Conservation (phyloP, 352 stramenopile genomes). For the Phytophthora tubulina region DNA sequence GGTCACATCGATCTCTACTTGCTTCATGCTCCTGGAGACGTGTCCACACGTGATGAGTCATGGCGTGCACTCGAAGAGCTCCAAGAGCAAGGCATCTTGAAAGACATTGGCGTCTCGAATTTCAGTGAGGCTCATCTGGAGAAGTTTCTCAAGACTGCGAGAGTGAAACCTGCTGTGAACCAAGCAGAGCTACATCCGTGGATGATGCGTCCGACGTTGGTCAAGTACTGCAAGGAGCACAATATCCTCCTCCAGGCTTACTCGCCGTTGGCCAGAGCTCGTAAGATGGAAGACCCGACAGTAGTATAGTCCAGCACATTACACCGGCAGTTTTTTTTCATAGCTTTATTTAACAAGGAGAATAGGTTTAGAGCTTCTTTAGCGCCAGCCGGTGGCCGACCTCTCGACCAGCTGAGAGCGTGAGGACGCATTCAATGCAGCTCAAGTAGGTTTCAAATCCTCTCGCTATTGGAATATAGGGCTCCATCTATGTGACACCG, state of each 20-base stretch:
- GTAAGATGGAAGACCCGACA: too few species aligned
- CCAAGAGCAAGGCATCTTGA: constrained; percentile 61
- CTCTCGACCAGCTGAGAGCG: too few species aligned
- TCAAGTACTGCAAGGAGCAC: constrained; percentile 64
- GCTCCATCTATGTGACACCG: too few species aligned
- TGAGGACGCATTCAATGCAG: too few species aligned
- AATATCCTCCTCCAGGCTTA: constrained; percentile 72
- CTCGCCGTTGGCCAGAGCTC: constrained; percentile 54
- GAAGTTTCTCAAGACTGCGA: constrained; percentile 69
- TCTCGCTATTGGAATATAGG: too few species aligned
- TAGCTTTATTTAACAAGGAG: too few species aligned
- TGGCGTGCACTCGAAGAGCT: constrained; percentile 71
- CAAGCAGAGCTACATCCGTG: constrained; percentile 87
- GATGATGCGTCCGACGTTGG: constrained; percentile 59
- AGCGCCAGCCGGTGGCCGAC: too few species aligned
- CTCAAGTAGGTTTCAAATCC: too few species aligned
- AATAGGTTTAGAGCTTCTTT: too few species aligned
- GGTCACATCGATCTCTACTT: constrained; percentile 89
- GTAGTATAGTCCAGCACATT: too few species aligned
- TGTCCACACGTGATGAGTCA: constrained; percentile 46
- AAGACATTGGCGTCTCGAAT: constrained; percentile 92
- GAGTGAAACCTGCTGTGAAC: constrained; percentile 79
- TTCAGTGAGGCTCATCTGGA: constrained; percentile 86
- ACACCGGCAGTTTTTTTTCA: too few species aligned
- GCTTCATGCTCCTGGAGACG: constrained; percentile 69